phyloP scores from a whole-genome alignment of 2,329 filamentous ascomycete species.

The Phaeosphaeria sp. region DNA sequence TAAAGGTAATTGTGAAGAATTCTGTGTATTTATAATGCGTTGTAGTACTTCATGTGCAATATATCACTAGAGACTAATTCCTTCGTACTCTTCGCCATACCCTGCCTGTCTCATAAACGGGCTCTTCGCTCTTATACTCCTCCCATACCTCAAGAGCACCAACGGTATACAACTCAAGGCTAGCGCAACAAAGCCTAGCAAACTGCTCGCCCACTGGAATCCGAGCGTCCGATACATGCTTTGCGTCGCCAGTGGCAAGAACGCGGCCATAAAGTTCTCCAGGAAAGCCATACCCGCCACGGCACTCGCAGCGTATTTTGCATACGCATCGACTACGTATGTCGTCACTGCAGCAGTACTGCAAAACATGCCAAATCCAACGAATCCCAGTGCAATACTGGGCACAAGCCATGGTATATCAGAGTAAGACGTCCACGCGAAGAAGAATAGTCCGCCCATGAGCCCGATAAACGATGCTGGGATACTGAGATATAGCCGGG shows the following conservation, averaged over 20 bases:
- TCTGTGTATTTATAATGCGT: too few species aligned
- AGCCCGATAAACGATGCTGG: conserved; percentile 55
- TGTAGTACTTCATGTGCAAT: too few species aligned
- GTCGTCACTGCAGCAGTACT: conserved; percentile 55
- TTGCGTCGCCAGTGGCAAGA: conserved; percentile 56
- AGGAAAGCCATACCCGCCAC: conserved; percentile 57
- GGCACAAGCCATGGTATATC: conserved; percentile 56
- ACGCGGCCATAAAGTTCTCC: conserved; percentile 58
- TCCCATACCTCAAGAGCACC: conserved; percentile 52
- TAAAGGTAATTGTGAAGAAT: too few species aligned
- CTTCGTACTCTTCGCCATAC: conserved; percentile 2
- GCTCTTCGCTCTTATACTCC: conserved; percentile 47
- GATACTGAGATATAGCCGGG: conserved; percentile 53
- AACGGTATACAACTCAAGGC: conserved; percentile 54
- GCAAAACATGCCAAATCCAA: conserved; percentile 58
- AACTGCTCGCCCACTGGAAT: conserved; percentile 57
- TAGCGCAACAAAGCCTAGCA: conserved; percentile 55
- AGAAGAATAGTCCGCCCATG: conserved; percentile 58
- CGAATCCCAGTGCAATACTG: conserved; percentile 54
- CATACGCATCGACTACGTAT: conserved; percentile 60
- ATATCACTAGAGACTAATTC: background rate
- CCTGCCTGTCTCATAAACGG: conserved; percentile 47
- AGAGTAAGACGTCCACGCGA: conserved; percentile 57
- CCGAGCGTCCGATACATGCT: conserved; percentile 57
- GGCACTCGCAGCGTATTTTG: conserved; percentile 57